Evolutionary conservation across 169 alveolate species (phyloP).

Genomic region (Perkinsus olseni): DNA sequence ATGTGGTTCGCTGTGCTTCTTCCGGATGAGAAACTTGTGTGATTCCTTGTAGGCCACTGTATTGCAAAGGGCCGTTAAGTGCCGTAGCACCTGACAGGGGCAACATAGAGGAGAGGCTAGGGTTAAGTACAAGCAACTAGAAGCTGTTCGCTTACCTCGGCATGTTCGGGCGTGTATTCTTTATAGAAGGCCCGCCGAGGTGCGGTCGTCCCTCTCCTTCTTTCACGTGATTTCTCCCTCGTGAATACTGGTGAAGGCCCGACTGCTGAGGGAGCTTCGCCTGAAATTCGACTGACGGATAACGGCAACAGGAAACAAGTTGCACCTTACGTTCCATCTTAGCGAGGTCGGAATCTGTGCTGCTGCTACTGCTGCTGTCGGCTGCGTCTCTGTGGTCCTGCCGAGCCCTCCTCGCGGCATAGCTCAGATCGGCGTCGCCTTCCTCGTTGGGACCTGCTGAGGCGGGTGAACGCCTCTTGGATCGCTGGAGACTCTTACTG

Average conservation of each 20-base stretch:
- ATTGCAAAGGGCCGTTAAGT: neutral
- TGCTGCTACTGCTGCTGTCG: neutral
- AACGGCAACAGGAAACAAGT: neutral
- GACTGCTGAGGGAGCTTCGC: neutral
- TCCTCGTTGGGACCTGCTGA: neutral
- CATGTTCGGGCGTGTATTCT: neutral
- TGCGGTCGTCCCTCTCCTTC: neutral
- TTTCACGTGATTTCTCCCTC: neutral
- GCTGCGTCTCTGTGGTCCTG: neutral
- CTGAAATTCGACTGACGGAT: neutral
- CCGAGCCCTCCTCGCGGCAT: neutral
- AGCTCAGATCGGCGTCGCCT: neutral
- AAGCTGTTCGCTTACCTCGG: neutral
- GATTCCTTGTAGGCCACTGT: neutral
- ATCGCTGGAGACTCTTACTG: neutral
- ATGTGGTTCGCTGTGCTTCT: neutral
- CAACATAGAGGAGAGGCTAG: neutral
- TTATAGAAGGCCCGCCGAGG: neutral
- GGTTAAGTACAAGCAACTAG: too few species aligned
- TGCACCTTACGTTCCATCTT: neutral
- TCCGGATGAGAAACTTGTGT: neutral
- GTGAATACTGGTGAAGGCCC: neutral
- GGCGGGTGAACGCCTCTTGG: neutral
- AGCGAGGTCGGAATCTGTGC: neutral
- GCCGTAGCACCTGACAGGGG: neutral